These are phyloP conservation scores for Penicillium bialowiezense DNA, from an alignment of 495 filamentous ascomycete genomes.

Conservation along the genomic window DNA sequence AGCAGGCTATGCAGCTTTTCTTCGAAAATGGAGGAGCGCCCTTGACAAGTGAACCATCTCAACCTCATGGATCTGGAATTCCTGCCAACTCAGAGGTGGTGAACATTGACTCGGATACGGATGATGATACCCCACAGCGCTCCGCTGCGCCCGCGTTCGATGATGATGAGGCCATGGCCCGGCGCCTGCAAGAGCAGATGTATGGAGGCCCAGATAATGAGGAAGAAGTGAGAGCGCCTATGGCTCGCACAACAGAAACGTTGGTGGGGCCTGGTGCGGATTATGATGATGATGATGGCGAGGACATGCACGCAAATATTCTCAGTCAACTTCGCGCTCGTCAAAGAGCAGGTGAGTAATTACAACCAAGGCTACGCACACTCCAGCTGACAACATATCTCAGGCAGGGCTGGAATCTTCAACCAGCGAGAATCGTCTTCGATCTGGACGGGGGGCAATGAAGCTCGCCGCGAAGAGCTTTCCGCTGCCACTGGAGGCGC, in stretches of 20 bases:
- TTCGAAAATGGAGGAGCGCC: constrained; percentile 72
- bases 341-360: constrained; percentile 41
- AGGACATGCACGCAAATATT: constrained; percentile 60
- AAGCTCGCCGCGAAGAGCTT: constrained; percentile 49
- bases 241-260: constrained; percentile 87
- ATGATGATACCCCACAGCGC: constrained; percentile 42
- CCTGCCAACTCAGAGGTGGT: constrained; percentile 62
- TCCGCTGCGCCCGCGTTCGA: constrained; percentile 48
- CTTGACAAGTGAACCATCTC: constrained; percentile 38
- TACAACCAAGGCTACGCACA: neutral
- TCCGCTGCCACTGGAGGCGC: constrained; percentile 68
- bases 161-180: constrained; percentile 91
- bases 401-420: constrained; percentile 73
- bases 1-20: constrained; percentile 85
- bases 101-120: constrained; percentile 70
- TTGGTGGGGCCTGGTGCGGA: constrained; percentile 71
- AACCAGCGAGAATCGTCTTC: constrained; percentile 68
- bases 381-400: constrained; percentile 8
- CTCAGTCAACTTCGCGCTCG: constrained; percentile 63
- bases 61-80: constrained; percentile 25
- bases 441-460: constrained; percentile 69
- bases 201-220: constrained; percentile 57
- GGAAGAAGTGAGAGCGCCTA: constrained; percentile 80
- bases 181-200: constrained; percentile 86
- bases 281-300: constrained; percentile 56